Conservation (phyloP, 2,329 filamentous ascomycete genomes). For the Hymenoscyphus infarciens region DNA sequence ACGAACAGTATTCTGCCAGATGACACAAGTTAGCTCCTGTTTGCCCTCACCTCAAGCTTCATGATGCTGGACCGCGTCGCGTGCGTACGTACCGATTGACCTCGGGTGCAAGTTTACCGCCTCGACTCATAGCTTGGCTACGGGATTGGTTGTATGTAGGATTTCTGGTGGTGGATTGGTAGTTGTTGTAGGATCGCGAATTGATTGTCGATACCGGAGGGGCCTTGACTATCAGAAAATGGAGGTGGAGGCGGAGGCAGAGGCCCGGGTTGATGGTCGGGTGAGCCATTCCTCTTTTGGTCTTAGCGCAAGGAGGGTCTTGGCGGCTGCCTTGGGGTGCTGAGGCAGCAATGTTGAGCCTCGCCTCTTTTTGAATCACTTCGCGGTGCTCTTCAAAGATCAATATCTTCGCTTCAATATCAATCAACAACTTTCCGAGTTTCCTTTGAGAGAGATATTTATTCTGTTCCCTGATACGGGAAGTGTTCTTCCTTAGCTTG, state of each 20-base stretch:
- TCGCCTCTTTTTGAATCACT: too few species aligned
- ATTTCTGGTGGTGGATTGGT: slow-evolving; percentile 16
- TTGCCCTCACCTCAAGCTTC: not conserved
- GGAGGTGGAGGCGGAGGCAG: too few species aligned
- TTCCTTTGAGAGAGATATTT: too few species aligned
- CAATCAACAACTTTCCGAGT: too few species aligned
- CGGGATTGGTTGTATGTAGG: slow-evolving; percentile 6
- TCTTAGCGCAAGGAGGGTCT: not conserved
- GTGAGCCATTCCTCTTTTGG: slow-evolving; percentile 7
- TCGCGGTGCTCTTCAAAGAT: too few species aligned
- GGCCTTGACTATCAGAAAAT: slow-evolving; percentile 6
- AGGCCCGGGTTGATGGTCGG: not conserved
- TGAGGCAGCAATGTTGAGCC: too few species aligned
- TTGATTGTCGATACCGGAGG: slow-evolving; percentile 9
- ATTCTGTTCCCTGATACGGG: not conserved
- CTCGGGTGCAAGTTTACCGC: slow-evolving; percentile 97
- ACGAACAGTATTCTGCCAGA: slow-evolving; percentile 90
- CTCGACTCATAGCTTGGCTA: slow-evolving; percentile 85
- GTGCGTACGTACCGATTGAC: slow-evolving; percentile 78
- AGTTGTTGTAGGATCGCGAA: slow-evolving; percentile 11
- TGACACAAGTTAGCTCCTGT: slow-evolving; percentile 24
- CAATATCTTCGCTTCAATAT: too few species aligned
- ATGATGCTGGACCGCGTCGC: slow-evolving; percentile 29
- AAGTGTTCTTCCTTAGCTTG: not conserved
- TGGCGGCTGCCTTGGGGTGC: not conserved